Evolutionary conservation across 306 rosid species (phyloP).

Genomic region (Acacia acuminata): DNA sequence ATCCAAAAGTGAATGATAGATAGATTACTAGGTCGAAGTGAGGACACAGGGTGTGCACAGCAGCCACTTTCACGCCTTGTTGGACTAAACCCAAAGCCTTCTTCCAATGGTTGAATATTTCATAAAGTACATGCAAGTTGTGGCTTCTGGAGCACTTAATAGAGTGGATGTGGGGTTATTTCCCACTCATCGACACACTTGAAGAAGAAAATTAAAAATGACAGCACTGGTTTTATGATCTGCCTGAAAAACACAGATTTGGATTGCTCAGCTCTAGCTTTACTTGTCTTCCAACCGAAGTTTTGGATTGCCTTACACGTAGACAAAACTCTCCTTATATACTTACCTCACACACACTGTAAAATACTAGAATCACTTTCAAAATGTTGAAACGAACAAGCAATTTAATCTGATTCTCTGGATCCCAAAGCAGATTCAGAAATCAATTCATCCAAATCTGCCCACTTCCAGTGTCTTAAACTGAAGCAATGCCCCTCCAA

Average conservation of each 20-base stretch:
- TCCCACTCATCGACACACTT: slow-evolving; percentile 24
- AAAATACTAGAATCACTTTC: too few species aligned
- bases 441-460: neutral
- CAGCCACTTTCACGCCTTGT: slow-evolving; percentile 84
- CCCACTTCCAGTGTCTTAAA: neutral
- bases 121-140: slow-evolving; percentile 20
- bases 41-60: slow-evolving; percentile 53
- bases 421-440: neutral
- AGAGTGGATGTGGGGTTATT: slow-evolving; percentile 12
- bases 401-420: too few species aligned
- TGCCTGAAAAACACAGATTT: neutral
- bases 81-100: slow-evolving; percentile 71
- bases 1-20: slow-evolving; percentile 60
- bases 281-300: neutral
- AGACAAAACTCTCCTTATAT: too few species aligned
- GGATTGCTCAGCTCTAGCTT: neutral
- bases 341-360: too few species aligned
- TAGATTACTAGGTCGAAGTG: slow-evolving; percentile 53
- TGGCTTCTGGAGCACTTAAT: neutral
- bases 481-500: too few species aligned
- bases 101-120: slow-evolving; percentile 65
- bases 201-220: slow-evolving; percentile 25
- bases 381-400: too few species aligned
- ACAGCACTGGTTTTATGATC: slow-evolving; percentile 20
- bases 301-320: too few species aligned